Percentiles rank a stretch among this genome's conserved stretches.
Conservation (phyloP, 169 alveolate genomes). For the Eimeria sp. region DNA sequence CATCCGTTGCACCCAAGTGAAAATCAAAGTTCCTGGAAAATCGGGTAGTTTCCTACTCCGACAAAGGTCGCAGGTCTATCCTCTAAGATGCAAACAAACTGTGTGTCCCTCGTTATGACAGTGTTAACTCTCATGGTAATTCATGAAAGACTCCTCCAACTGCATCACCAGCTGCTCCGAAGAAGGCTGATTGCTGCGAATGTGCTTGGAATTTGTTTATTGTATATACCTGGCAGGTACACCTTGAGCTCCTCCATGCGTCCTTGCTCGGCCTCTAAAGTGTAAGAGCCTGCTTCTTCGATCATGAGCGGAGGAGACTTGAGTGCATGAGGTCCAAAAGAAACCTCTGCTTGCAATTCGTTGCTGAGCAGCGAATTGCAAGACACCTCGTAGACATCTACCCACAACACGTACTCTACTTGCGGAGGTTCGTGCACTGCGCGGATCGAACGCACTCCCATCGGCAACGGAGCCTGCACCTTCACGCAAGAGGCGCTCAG, state of each 20-base stretch:
- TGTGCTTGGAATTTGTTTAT: not conserved
- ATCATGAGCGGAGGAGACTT: slow-evolving; percentile 83
- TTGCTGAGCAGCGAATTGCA: slow-evolving; percentile 76
- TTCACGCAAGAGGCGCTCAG: slow-evolving; percentile 85
- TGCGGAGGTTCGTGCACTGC: slow-evolving; percentile 45
- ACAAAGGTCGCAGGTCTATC: not conserved
- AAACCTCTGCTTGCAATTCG: slow-evolving; percentile 84
- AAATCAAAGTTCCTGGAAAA: too few species aligned
- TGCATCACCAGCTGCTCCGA: not conserved
- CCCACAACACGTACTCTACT: slow-evolving; percentile 85
- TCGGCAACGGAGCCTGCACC: slow-evolving; percentile 87
- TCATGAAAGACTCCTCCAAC: too few species aligned
- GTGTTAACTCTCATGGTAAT: too few species aligned
- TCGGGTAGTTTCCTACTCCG: not conserved
- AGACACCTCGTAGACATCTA: slow-evolving; percentile 86
- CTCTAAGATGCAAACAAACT: not conserved
- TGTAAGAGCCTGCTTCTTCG: slow-evolving; percentile 87
- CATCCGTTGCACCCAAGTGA: not conserved
- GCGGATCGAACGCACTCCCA: slow-evolving; percentile 78
- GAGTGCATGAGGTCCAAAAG: slow-evolving; percentile 86
- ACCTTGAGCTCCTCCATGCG: slow-evolving; percentile 89
- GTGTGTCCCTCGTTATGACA: not conserved
- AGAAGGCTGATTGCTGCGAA: not conserved
- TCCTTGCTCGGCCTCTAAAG: slow-evolving; percentile 89
- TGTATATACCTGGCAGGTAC: slow-evolving; percentile 86